These are phyloP conservation scores for Erodium texanum DNA, from an alignment of 441 rosid genomes.

Conservation along the genomic window DNA sequence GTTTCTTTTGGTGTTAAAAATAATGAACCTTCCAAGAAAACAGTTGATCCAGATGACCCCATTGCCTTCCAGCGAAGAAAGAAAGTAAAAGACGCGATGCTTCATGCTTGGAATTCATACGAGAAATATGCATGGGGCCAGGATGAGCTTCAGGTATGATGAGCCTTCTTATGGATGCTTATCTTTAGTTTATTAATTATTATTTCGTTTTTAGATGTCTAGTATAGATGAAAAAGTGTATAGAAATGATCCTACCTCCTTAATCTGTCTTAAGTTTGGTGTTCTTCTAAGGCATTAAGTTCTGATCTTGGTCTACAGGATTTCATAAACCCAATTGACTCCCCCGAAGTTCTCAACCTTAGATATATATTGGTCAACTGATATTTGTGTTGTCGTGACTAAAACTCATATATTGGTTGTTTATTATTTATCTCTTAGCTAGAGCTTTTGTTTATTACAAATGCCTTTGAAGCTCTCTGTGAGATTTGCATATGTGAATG, in stretches of 20 bases:
- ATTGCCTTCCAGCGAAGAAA: constrained; percentile 54
- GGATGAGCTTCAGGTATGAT: constrained; percentile 87
- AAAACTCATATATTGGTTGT: neutral
- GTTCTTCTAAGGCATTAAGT: neutral
- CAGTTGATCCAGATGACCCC: constrained; percentile 40
- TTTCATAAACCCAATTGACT: neutral
- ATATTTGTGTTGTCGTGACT: neutral
- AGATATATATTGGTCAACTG: neutral
- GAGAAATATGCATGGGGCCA: constrained; percentile 96
- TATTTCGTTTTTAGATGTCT: neutral
- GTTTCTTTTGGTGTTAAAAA: neutral
- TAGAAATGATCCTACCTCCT: neutral
- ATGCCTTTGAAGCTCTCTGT: neutral
- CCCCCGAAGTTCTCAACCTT: constrained; percentile 2
- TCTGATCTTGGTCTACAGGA: constrained; percentile 1
- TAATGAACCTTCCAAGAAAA: constrained; percentile 9
- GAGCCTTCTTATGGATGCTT: neutral
- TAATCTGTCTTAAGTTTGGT: neutral
- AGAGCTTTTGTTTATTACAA: neutral
- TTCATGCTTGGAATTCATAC: constrained; percentile 93
- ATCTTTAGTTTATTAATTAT: neutral
- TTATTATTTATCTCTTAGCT: neutral
- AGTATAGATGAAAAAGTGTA: neutral
- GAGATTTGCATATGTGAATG: neutral
- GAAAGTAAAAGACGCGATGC: constrained; percentile 92